phyloP scores from a whole-genome alignment of 208 protist genomes.

The Wallacemonas sp. region DNA sequence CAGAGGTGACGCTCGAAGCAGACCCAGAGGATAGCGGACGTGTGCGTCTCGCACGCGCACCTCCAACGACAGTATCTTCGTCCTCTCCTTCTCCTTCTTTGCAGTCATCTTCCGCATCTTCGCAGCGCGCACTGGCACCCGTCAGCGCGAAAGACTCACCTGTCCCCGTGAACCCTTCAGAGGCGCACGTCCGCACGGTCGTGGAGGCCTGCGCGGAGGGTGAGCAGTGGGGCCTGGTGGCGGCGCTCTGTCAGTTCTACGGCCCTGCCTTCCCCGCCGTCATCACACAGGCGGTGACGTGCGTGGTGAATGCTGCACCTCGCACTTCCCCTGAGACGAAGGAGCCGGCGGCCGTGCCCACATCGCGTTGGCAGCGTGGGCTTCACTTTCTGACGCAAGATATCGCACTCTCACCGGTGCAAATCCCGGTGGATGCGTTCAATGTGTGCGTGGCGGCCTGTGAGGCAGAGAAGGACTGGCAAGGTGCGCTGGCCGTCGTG shows the following conservation, averaged over 20 bases:
- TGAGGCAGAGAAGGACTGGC: constrained; percentile 67
- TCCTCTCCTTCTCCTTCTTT: background rate
- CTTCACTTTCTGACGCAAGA: constrained; percentile 41
- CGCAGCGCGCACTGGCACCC: background rate
- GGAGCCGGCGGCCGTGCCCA: background rate
- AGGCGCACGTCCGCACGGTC: constrained; percentile 47
- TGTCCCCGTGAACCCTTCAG: constrained; percentile 33
- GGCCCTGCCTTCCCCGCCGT: constrained; percentile 30
- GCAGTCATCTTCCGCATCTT: background rate
- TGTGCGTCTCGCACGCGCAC: background rate
- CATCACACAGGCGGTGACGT: constrained; percentile 21
- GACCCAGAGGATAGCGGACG: constrained; percentile 5
- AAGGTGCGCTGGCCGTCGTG: constrained; percentile 55
- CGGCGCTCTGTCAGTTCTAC: constrained; percentile 47
- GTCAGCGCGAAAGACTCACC: too few relatives aligned
- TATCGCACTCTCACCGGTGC: constrained; percentile 29
- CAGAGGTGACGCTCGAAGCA: constrained; percentile 23
- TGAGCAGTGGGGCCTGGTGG: constrained; percentile 50
- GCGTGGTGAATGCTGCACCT: constrained; percentile 10
- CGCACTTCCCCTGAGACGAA: too few relatives aligned
- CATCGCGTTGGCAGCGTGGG: constrained; percentile 32
- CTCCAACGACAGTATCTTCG: background rate
- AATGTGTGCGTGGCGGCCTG: constrained; percentile 68
- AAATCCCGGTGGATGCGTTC: constrained; percentile 72
- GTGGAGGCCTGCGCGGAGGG: constrained; percentile 56